These are phyloP conservation scores for Prunus fruticosa DNA, from an alignment of 306 rosid species.

Conservation along the genomic window DNA sequence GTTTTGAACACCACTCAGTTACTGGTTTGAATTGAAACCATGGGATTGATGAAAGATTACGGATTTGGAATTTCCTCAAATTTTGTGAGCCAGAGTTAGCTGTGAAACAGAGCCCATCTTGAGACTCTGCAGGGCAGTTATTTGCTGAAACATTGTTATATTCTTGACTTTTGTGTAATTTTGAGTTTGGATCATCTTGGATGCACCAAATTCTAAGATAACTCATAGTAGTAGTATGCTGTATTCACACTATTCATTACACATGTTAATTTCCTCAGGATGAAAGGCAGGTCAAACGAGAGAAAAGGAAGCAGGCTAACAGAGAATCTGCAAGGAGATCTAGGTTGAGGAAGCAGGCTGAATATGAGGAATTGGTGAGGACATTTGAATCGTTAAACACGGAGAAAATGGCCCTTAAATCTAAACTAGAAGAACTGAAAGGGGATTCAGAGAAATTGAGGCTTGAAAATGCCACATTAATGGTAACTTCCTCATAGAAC, in stretches of 20 bases:
- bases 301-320: slow-evolving; percentile 39
- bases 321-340: slow-evolving; percentile 43
- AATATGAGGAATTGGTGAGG: slow-evolving; percentile 26
- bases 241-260: not conserved
- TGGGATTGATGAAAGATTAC: slow-evolving; percentile 13
- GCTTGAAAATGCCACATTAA: slow-evolving; percentile 33
- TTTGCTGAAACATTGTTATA: slow-evolving; percentile 14
- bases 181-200: slow-evolving; percentile 13
- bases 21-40: slow-evolving; percentile 13
- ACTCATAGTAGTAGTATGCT: not conserved
- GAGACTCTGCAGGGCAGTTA: slow-evolving; percentile 10
- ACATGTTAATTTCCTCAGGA: slow-evolving; percentile 19
- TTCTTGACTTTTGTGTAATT: slow-evolving; percentile 6
- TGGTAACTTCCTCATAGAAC: slow-evolving; percentile 21
- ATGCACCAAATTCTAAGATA: not conserved
- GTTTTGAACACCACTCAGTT: slow-evolving; percentile 2
- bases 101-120: slow-evolving; percentile 23
- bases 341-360: slow-evolving; percentile 38
- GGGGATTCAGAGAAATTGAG: slow-evolving; percentile 19
- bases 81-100: slow-evolving; percentile 17
- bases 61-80: slow-evolving; percentile 23
- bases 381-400: slow-evolving; percentile 22
- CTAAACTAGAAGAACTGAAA: slow-evolving; percentile 25
- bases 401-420: slow-evolving; percentile 26
- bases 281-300: slow-evolving; percentile 36